Evolutionary conservation across 768 basidiomycete genomes (phyloP).

Genomic region (Jaapia argillacea): DNA sequence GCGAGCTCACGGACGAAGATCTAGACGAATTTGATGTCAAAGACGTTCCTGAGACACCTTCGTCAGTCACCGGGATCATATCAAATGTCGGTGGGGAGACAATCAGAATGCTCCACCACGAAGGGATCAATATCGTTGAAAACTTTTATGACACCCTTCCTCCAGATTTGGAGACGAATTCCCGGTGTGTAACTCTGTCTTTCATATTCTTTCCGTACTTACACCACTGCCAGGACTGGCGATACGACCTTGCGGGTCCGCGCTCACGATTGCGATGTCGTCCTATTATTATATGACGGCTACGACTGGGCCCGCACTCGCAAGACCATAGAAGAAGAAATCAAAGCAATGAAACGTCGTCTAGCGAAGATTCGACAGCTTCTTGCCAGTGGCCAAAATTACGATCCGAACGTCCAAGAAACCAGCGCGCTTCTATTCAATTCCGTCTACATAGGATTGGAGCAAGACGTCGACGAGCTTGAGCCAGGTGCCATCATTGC

Average conservation of each 20-base stretch:
- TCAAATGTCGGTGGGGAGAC: slow-evolving; percentile 78
- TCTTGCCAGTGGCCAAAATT: slow-evolving; percentile 80
- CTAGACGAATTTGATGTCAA: slow-evolving; percentile 51
- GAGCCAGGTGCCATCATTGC: slow-evolving; percentile 75
- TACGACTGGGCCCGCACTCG: slow-evolving; percentile 91
- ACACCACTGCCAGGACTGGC: slow-evolving; percentile 24
- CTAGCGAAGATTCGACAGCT: slow-evolving; percentile 88
- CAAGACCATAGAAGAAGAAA: slow-evolving; percentile 76
- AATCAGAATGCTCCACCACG: slow-evolving; percentile 59
- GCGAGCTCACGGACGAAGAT: slow-evolving; percentile 64
- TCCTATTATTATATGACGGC: slow-evolving; percentile 78
- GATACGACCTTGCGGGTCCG: slow-evolving; percentile 43
- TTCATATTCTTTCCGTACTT: slow-evolving; percentile 1
- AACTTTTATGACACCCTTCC: slow-evolving; percentile 63
- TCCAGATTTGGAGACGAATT: slow-evolving; percentile 37
- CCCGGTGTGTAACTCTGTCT: slow-evolving; percentile 31
- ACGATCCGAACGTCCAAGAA: slow-evolving; percentile 64
- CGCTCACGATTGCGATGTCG: slow-evolving; percentile 50
- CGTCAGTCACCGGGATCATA: slow-evolving; percentile 25
- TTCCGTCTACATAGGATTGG: slow-evolving; percentile 89
- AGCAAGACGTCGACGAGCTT: slow-evolving; percentile 60
- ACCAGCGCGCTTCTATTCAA: slow-evolving; percentile 82
- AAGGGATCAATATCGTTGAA: slow-evolving; percentile 60
- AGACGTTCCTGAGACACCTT: slow-evolving; percentile 1
- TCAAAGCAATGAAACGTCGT: slow-evolving; percentile 78